Evolutionary conservation across 345 rosid genomes (phyloP), one percentile per base, ranked within the genome.

Genomic region (Limnanthes douglasii): DNA sequence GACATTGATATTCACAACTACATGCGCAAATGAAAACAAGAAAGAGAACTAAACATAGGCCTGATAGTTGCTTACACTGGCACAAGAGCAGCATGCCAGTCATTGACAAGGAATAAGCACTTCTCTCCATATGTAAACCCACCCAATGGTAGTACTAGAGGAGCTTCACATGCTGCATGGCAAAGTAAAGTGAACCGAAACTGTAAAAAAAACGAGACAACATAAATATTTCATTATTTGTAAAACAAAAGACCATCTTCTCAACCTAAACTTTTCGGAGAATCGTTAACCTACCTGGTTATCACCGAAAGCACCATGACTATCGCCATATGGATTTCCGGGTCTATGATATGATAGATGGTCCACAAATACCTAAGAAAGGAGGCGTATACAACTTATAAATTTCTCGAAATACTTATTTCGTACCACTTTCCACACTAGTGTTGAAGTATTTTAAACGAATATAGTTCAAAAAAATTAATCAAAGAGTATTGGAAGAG

Each of bases 91-190:
- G 95, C 92, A 51, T 90, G 98, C 98, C 98, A 90, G 66, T 90
- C 98, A 50, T 90, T 90, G 47, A 76, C 94, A 18, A 90, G 80
- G 57, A 83, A 90, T 34, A 90, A 66, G 43, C 90, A 76, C 45
- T 79, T 83, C 58, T 79, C 95, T 29, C 98, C 98, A 32, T 79
- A 90, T 13, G 84, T 83, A 37, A 60, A 83, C 11, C 98, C 98
- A 40, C 98, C 95, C 45, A 90, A 51, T 30, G 94, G 92, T 43
- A 90, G 78, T 53, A 90, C 78, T 18, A 90, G 55, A 11, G 95
- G 98, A 32, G 98, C 98, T 77, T 90, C 98, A 50, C 93, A 76
- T 9, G 98, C 98, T 19, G 98, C 94, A 56, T 88, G 78, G 68
- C 90, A 72, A 38, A 88, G 98, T 49, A 83, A 50, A 18, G 95